Evolutionary conservation across 1,284 basidiomycete species (phyloP).

Genomic region (Boletus sp.): DNA sequence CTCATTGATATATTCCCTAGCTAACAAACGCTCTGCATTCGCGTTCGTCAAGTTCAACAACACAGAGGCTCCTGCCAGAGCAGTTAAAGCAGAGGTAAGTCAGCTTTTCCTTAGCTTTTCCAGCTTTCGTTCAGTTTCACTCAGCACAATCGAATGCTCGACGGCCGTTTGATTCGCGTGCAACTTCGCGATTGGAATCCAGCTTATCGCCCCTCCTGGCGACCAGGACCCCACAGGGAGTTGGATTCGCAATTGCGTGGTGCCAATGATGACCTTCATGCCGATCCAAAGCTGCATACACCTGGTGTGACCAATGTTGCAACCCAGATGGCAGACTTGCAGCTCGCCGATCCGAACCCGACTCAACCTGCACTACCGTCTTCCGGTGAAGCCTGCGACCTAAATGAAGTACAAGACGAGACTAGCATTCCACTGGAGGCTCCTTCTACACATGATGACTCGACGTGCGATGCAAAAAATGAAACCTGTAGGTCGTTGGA

Average conservation of each 20-base stretch:
- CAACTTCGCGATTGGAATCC: constrained; percentile 65
- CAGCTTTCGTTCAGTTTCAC: constrained; percentile 9
- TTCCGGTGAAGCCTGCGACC: constrained; percentile 16
- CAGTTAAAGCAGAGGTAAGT: constrained; percentile 63
- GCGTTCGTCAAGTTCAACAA: constrained; percentile 75
- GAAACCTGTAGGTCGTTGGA: constrained; percentile 10
- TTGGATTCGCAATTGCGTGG: constrained; percentile 29
- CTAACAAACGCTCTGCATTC: constrained; percentile 64
- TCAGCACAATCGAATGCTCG: constrained; percentile 68
- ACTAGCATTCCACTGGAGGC: not conserved
- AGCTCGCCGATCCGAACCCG: constrained; percentile 6
- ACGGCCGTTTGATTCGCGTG: constrained; percentile 72
- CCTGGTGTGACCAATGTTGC: constrained; percentile 12
- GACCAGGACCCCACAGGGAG: constrained; percentile 41
- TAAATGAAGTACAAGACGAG: constrained; percentile 28
- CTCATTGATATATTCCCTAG: constrained; percentile 41
- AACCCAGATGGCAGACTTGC: constrained; percentile 16
- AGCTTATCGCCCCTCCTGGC: constrained; percentile 47
- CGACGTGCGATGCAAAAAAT: constrained; percentile 9
- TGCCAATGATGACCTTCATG: constrained; percentile 15
- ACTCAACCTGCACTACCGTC: constrained; percentile 5
- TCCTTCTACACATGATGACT: constrained; percentile 3
- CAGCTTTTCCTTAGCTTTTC: not conserved
- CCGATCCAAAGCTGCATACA: constrained; percentile 19
- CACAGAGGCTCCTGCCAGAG: constrained; percentile 59